Percentiles rank a stretch among this genome's conserved stretches.
Evolutionary conservation across 2,329 filamentous ascomycete genomes (phyloP).

Genomic region (Alternaria novae-zelandiae): DNA sequence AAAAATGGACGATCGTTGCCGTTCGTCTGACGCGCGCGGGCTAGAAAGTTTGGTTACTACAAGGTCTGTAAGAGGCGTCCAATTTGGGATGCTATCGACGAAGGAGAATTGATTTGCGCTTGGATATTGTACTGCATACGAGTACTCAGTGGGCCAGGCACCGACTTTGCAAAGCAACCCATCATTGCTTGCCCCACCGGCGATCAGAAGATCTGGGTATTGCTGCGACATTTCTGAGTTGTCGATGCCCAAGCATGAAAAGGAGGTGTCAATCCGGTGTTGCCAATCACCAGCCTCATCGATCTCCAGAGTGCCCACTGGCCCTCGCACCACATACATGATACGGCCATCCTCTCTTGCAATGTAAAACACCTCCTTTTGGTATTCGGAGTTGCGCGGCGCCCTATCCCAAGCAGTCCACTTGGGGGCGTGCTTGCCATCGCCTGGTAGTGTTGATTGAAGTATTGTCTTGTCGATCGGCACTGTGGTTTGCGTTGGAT

Average conservation of each 20-base stretch:
- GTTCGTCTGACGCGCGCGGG: conserved; percentile 26
- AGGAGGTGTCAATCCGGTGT: conserved; percentile 80
- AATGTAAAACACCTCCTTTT: conserved; percentile 81
- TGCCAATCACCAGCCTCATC: conserved; percentile 63
- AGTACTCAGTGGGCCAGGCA: conserved; percentile 40
- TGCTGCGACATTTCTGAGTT: conserved; percentile 56
- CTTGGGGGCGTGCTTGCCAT: conserved; percentile 56
- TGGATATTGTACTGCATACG: conserved; percentile 63
- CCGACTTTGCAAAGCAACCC: conserved; percentile 77
- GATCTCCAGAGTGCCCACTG: conserved; percentile 47
- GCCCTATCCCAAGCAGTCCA: conserved; percentile 90
- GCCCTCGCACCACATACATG: conserved; percentile 70
- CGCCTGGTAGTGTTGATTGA: conserved; percentile 53
- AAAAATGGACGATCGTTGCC: conserved; percentile 40
- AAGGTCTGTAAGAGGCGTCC: conserved; percentile 61
- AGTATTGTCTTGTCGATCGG: conserved; percentile 40
- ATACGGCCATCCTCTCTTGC: conserved; percentile 87
- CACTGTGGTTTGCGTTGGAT: conserved; percentile 27
- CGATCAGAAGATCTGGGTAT: conserved; percentile 78
- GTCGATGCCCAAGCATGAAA: conserved; percentile 70
- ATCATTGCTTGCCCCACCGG: conserved; percentile 77
- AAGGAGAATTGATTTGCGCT: conserved; percentile 50
- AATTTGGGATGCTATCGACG: conserved; percentile 69
- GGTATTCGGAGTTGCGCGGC: conserved; percentile 63
- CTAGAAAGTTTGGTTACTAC: conserved; percentile 38